These are phyloP conservation scores for Hypoxylon fuscum DNA, from an alignment of 495 filamentous ascomycete genomes.

Conservation along the genomic window DNA sequence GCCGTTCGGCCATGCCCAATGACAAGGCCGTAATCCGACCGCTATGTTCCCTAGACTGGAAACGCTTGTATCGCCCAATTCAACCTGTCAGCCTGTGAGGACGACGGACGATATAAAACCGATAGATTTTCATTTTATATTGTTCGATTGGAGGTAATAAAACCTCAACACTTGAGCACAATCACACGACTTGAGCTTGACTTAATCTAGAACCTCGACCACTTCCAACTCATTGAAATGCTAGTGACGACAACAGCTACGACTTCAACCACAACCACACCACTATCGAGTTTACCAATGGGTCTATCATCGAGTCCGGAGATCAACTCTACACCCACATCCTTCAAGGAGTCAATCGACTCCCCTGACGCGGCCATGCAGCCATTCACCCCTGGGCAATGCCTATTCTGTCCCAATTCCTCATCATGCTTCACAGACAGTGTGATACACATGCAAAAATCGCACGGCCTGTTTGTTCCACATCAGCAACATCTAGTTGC, in stretches of 20 bases:
- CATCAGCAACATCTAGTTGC: conserved; percentile 37
- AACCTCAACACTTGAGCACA: conserved; percentile 7
- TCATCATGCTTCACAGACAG: conserved; percentile 36
- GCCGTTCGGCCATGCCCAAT: background rate
- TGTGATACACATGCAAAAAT: conserved; percentile 48
- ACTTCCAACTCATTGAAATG: conserved; percentile 23
- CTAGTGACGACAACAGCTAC: conserved; percentile 30
- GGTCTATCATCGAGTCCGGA: conserved; percentile 27
- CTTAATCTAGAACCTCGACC: background rate
- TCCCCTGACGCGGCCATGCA: conserved; percentile 17
- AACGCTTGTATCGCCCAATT: background rate
- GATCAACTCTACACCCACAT: conserved; percentile 6
- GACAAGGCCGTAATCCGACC: conserved; percentile 1
- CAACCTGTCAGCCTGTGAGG: background rate
- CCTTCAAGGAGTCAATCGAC: conserved; percentile 10
- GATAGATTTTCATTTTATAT: conserved; percentile 3
- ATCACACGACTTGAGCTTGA: conserved; percentile 8
- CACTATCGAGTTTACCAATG: conserved; percentile 24
- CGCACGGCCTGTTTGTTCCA: conserved; percentile 48
- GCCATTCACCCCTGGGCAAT: conserved; percentile 27
- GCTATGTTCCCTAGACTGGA: background rate
- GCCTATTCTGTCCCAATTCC: conserved; percentile 37
- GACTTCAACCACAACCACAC: conserved; percentile 10
- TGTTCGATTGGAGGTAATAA: conserved; percentile 4
- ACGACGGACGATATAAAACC: conserved; percentile 9